Percentiles rank a stretch among this genome's conserved stretches.
phyloP scores from a whole-genome alignment of 2,329 filamentous ascomycete species.

The Fusarium camptoceras region DNA sequence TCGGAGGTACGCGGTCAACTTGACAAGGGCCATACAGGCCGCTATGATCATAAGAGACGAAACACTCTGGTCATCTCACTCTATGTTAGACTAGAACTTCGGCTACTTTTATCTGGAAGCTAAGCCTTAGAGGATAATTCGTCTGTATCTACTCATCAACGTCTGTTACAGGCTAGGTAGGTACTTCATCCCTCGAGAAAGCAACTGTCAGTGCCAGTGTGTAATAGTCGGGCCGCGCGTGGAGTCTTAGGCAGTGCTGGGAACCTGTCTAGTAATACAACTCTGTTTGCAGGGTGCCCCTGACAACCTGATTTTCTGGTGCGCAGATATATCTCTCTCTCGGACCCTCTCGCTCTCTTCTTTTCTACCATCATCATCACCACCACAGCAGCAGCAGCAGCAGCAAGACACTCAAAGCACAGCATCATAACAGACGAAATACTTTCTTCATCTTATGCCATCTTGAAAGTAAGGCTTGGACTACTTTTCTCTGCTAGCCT shows the following conservation, averaged over 20 bases:
- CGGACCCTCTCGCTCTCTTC: background rate
- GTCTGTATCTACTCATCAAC: background rate
- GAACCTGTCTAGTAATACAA: background rate
- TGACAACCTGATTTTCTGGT: slow-evolving; percentile 6
- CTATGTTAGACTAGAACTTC: background rate
- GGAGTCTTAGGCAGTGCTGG: background rate
- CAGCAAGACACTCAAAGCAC: background rate
- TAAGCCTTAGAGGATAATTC: background rate
- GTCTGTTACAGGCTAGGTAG: background rate
- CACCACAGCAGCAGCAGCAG: background rate
- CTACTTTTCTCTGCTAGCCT: background rate
- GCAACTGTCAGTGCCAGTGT: background rate
- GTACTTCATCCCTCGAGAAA: background rate
- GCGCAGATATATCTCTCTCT: slow-evolving; percentile 5
- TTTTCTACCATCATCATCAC: slow-evolving; percentile 3
- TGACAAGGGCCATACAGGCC: background rate
- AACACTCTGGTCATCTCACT: background rate
- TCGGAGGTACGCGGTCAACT: background rate
- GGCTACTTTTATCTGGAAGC: background rate
- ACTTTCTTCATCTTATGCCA: background rate
- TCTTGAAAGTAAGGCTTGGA: background rate
- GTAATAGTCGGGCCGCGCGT: background rate
- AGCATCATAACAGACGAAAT: background rate
- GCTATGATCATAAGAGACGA: background rate
- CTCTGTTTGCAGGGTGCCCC: slow-evolving; percentile 5